Conservation (phyloP, 2,329 filamentous ascomycete species). For the Ramichloridium luteum region DNA sequence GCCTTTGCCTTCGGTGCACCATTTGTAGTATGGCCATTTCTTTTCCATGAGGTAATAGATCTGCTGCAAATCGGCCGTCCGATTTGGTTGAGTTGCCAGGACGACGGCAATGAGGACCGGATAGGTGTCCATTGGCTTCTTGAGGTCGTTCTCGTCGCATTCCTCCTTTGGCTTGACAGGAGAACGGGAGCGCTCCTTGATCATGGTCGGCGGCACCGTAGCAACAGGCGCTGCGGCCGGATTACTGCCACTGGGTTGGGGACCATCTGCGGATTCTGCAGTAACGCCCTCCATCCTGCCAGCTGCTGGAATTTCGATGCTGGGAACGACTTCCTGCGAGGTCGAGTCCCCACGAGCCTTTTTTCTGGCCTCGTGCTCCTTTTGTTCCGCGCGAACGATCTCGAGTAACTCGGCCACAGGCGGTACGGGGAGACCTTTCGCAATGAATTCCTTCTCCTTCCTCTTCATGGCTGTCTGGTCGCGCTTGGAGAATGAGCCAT, state of each 20-base stretch:
- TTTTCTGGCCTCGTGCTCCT: conserved; percentile 20
- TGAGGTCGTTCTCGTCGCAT: conserved; percentile 61
- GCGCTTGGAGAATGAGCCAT: conserved; percentile 71
- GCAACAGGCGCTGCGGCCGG: conserved; percentile 27
- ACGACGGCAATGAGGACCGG: conserved; percentile 52
- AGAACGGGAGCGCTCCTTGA: conserved; percentile 47
- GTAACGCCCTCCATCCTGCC: neutral
- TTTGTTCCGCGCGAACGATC: conserved; percentile 27
- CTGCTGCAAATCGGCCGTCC: conserved; percentile 51
- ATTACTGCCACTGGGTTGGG: conserved; percentile 1
- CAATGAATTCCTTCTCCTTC: conserved; percentile 26
- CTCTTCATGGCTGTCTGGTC: conserved; percentile 34
- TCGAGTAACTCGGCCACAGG: conserved; percentile 20
- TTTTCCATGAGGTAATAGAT: conserved; percentile 53
- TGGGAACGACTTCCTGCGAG: neutral
- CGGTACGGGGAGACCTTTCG: conserved; percentile 19
- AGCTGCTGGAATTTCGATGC: neutral
- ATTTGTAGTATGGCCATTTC: conserved; percentile 53
- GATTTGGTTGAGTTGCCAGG: conserved; percentile 42
- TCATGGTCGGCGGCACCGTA: conserved; percentile 21
- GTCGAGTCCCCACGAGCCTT: neutral
- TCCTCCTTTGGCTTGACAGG: conserved; percentile 52
- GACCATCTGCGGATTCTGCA: neutral
- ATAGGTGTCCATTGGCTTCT: conserved; percentile 54
- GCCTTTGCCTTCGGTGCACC: conserved; percentile 45